Evolutionary conservation across 1,139 yeast species (phyloP).

Genomic region (Chernovozyma sophiae-reginae): DNA sequence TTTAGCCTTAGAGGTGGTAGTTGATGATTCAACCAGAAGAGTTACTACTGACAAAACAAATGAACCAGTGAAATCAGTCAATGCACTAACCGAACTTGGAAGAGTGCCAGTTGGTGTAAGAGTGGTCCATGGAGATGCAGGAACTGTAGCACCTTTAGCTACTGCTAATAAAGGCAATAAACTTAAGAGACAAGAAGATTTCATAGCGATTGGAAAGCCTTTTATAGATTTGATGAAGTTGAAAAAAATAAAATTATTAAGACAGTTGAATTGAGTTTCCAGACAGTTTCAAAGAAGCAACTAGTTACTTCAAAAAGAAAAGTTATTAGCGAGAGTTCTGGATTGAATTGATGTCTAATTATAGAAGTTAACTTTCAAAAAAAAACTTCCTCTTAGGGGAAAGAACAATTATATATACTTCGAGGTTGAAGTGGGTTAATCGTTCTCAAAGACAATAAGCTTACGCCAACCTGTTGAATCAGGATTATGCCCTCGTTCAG

Average conservation of each 20-base stretch:
- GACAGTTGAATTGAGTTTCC: no score
- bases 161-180: slow-evolving; percentile 11
- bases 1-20: slow-evolving; percentile 13
- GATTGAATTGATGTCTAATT: neutral
- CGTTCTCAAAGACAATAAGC: no score
- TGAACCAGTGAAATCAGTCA: slow-evolving; percentile 21
- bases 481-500: neutral
- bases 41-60: slow-evolving; percentile 26
- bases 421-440: neutral
- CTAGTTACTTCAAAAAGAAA: neutral
- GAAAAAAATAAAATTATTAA: no score
- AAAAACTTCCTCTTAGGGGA: slow-evolving; percentile 4
- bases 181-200: slow-evolving; percentile 7
- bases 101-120: slow-evolving; percentile 26
- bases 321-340: neutral
- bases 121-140: slow-evolving; percentile 23
- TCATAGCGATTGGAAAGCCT: slow-evolving; percentile 1
- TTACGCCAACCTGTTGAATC: neutral
- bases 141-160: slow-evolving; percentile 18
- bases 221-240: no score
- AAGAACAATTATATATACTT: slow-evolving; percentile 1
- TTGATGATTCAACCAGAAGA: slow-evolving; percentile 14
- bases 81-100: slow-evolving; percentile 17
- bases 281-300: neutral
- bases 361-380: neutral